These are phyloP conservation scores for Fennellomyces sp. DNA, from an alignment of 371 early-diverging fungal species.

Conservation along the genomic window DNA sequence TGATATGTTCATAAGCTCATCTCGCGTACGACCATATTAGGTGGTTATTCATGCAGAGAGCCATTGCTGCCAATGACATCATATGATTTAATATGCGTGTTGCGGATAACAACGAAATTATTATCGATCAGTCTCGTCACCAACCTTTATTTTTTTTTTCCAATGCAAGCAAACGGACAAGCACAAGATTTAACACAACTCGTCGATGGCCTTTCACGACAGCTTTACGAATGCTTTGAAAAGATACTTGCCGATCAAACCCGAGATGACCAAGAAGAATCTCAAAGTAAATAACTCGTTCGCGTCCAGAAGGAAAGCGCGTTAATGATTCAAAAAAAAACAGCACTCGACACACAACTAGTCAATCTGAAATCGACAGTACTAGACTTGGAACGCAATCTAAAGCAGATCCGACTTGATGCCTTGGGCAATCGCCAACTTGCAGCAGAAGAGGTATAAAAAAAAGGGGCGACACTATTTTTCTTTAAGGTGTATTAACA, in stretches of 20 bases:
- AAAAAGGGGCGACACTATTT: background rate
- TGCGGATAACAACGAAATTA: too few relatives aligned
- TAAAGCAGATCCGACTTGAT: conserved; percentile 31
- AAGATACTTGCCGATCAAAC: conserved; percentile 27
- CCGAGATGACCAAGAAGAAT: conserved; percentile 8
- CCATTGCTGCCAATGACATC: too few relatives aligned
- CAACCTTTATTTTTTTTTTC: too few relatives aligned
- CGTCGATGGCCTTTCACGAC: conserved; percentile 20
- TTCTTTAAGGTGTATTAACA: too few relatives aligned
- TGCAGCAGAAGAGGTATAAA: conserved; percentile 29
- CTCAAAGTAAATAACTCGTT: background rate
- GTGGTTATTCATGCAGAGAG: too few relatives aligned
- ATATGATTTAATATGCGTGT: too few relatives aligned
- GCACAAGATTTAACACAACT: conserved; percentile 5
- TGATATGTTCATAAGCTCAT: too few relatives aligned
- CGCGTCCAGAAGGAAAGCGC: background rate
- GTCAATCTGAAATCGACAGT: conserved; percentile 20
- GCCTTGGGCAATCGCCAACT: conserved; percentile 27
- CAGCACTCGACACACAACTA: conserved; percentile 12
- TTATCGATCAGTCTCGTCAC: too few relatives aligned
- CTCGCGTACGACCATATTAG: too few relatives aligned
- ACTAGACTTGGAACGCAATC: conserved; percentile 27
- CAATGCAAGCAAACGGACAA: conserved; percentile 1
- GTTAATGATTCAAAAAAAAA: background rate
- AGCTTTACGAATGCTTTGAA: conserved; percentile 38